A percentile compares a stretch with the other conserved stretches of the same genome.
Conservation (phyloP, 2,329 filamentous ascomycete species). For the Clarireedia homoeocarpa region DNA sequence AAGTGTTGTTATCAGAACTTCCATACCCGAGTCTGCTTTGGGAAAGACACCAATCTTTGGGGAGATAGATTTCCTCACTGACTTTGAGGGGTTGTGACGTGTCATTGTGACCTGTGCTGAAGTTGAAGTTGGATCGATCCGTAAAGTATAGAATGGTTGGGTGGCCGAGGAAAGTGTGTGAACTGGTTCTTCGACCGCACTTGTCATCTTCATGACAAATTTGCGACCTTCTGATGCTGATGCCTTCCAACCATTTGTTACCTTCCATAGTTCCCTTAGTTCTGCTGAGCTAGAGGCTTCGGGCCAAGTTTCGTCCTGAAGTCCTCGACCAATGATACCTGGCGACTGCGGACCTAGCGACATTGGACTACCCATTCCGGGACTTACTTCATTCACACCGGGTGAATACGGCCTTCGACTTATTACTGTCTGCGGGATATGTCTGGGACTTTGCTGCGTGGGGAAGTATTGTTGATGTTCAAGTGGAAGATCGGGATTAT, state of each 20-base stretch:
- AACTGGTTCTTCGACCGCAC: slow-evolving; percentile 52
- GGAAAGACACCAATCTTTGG: slow-evolving; percentile 17
- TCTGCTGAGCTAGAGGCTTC: slow-evolving; percentile 42
- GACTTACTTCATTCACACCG: slow-evolving; percentile 21
- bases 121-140: slow-evolving; percentile 54
- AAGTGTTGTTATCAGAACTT: slow-evolving; percentile 49
- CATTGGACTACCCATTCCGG: slow-evolving; percentile 26
- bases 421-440: slow-evolving; percentile 56
- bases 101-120: slow-evolving; percentile 53
- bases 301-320: slow-evolving; percentile 24
- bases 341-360: slow-evolving; percentile 18
- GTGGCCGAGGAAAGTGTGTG: slow-evolving; percentile 55
- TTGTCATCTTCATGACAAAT: slow-evolving; percentile 50
- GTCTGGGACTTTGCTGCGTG: slow-evolving; percentile 54
- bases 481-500: slow-evolving; percentile 59
- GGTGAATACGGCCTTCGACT: slow-evolving; percentile 55
- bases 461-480: slow-evolving; percentile 65
- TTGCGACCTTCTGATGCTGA: slow-evolving; percentile 49
- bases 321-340: slow-evolving; percentile 22
- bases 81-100: slow-evolving; percentile 52
- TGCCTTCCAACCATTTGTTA: slow-evolving; percentile 61
- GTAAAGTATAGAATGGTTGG: slow-evolving; percentile 61
- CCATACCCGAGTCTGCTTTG: slow-evolving; percentile 25
- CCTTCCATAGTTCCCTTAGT: slow-evolving; percentile 59
- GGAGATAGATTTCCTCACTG: slow-evolving; percentile 19